Evolutionary conservation across 805 yeast genomes (phyloP).

Genomic region (Ogataea naganishii): DNA sequence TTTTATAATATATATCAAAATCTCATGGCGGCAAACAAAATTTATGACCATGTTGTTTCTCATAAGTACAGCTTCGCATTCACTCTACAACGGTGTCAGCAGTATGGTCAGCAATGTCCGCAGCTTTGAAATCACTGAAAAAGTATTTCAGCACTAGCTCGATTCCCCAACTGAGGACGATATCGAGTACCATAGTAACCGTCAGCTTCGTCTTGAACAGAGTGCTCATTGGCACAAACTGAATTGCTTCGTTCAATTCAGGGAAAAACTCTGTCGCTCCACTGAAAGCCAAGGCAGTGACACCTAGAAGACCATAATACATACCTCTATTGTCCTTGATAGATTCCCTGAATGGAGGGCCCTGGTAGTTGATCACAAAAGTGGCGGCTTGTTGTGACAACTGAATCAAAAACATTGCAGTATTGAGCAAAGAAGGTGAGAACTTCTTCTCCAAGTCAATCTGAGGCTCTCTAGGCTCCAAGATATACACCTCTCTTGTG

Average conservation of each 20-base stretch:
- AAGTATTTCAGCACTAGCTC: slow-evolving; percentile 75
- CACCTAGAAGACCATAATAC: slow-evolving; percentile 93
- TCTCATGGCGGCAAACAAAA: too few relatives aligned
- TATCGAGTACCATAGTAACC: slow-evolving; percentile 62
- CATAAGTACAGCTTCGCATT: too few relatives aligned
- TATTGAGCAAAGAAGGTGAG: slow-evolving; percentile 83
- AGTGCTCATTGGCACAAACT: slow-evolving; percentile 77
- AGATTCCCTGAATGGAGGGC: slow-evolving; percentile 91
- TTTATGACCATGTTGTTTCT: too few relatives aligned
- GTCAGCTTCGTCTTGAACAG: slow-evolving; percentile 75
- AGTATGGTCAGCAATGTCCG: slow-evolving; percentile 66
- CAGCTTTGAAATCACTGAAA: slow-evolving; percentile 86
- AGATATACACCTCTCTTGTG: slow-evolving; percentile 69
- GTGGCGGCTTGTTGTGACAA: slow-evolving; percentile 96
- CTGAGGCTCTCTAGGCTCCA: slow-evolving; percentile 90
- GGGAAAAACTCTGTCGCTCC: slow-evolving; percentile 95
- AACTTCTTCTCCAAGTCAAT: slow-evolving; percentile 86
- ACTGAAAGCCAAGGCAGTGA: slow-evolving; percentile 76
- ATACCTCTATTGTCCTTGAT: slow-evolving; percentile 88
- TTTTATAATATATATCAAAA: too few relatives aligned
- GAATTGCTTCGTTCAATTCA: slow-evolving; percentile 86
- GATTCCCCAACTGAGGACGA: slow-evolving; percentile 65
- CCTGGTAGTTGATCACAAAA: slow-evolving; percentile 95
- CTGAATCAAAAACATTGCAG: slow-evolving; percentile 91
- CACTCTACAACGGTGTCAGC: slow-evolving; percentile 13